Evolutionary conservation across 2,329 filamentous ascomycete species (phyloP), one percentile per base, ranked within the genome.

Genomic region (Penicillium frequentans): DNA sequence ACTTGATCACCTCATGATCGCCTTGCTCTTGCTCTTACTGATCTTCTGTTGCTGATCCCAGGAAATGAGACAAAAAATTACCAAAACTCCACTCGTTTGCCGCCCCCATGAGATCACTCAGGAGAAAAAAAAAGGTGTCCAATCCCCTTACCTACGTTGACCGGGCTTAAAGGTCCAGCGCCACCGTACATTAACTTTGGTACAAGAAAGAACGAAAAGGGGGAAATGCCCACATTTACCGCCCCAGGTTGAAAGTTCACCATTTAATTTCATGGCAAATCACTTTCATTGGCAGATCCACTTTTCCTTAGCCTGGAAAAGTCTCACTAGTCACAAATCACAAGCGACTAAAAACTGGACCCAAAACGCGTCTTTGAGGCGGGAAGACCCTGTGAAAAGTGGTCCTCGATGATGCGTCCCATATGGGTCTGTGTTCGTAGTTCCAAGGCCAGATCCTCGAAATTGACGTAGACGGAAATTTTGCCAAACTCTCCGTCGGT

Each of bases 361-460:
- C 33, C 47, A 31, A 55, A 42, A 48, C 53, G 53, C 42, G 52
- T 48, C 42, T 29, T 43, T 44, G 8, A 31, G 33, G 26, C 21
- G 37, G 52, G 19, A 55, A 55, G 45, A 55, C 53, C 47, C 37
- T 55, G 52, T 48, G 31, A 31, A 48, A 45, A 27, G 43, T 43
- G 52, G 33, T 44, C 10, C 52, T 42, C 52, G 52, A 47, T 54
- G 52, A 54, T 54, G 52, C 35, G 52, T 54, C 19, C 50, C 50
- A 39, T 46, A 27, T 31, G 24, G 33, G 21, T 13, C 10, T 26
- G 24, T 1, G 14, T 19, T 29, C 31, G 31, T 33, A 14, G 13
- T 33, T 33, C 31, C 31, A 33, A 33, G 31, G 31, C 45, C 21
- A 19, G 24, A 29, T 29, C 45, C n/a, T 8, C 21, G 9, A 10